Conservation (phyloP, 2,329 filamentous ascomycete species). For the Diaporthe velutina region DNA sequence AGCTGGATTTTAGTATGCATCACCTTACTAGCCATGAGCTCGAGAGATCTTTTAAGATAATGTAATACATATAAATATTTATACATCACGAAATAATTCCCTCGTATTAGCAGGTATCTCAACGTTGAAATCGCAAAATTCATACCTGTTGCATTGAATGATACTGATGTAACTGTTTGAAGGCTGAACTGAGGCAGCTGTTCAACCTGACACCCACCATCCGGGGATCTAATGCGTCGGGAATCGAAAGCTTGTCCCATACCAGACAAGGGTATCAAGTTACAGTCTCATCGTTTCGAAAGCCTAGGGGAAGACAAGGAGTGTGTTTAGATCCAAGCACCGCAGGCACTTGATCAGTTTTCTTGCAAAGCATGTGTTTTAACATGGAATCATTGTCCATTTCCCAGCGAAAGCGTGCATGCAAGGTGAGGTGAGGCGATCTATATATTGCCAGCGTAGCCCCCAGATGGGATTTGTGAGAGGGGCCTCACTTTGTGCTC, state of each 20-base stretch:
- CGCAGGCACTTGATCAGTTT: neutral
- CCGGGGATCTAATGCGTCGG: neutral
- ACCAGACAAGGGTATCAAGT: constrained; percentile 2
- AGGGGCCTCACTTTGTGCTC: neutral
- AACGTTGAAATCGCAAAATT: neutral
- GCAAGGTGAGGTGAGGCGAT: neutral
- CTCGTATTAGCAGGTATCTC: no score
- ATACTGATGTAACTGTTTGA: neutral
- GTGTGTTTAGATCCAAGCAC: neutral
- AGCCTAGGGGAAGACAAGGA: neutral
- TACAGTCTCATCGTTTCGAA: neutral
- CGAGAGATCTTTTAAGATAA: no score
- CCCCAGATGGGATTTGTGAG: neutral
- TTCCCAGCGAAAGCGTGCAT: neutral
- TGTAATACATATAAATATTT: no score
- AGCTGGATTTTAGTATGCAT: no score
- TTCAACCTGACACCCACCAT: neutral
- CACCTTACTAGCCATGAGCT: no score
- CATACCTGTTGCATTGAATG: neutral
- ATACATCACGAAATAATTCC: neutral
- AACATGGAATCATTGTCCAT: neutral
- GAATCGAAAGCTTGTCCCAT: neutral
- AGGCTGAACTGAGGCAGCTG: neutral
- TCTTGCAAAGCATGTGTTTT: neutral
- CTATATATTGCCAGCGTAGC: neutral